phyloP scores from a whole-genome alignment of 2,329 filamentous ascomycete species.

The Basipetospora chlamydospora region DNA sequence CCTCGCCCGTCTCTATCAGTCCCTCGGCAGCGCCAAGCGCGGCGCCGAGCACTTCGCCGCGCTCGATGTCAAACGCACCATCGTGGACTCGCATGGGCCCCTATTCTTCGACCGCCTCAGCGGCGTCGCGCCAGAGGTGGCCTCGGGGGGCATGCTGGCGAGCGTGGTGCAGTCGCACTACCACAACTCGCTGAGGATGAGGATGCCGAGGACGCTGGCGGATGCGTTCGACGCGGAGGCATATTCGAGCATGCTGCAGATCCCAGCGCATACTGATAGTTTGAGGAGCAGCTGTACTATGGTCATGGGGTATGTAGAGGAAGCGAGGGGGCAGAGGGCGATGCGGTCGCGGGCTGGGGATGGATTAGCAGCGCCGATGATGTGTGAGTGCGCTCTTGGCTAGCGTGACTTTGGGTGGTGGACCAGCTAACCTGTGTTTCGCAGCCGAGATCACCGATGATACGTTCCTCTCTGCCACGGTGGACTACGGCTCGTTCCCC shows the following conservation, averaged over 20 bases:
- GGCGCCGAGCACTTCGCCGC: constrained; percentile 33
- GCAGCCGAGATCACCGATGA: constrained; percentile 27
- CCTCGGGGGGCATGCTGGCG: constrained; percentile 16
- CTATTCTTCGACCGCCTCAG: constrained; percentile 42
- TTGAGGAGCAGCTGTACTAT: constrained; percentile 36
- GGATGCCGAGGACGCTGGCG: constrained; percentile 24
- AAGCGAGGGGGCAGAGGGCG: constrained; percentile 29
- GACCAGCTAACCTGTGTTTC: not conserved
- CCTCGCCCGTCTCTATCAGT: constrained; percentile 34
- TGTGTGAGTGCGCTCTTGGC: constrained; percentile 23
- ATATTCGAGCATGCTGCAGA: constrained; percentile 34
- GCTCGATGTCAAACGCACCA: constrained; percentile 40
- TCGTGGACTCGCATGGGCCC: constrained; percentile 40
- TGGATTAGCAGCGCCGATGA: constrained; percentile 28
- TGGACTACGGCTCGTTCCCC: constrained; percentile 39
- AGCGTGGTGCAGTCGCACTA: constrained; percentile 30
- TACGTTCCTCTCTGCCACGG: constrained; percentile 24
- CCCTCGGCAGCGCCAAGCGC: constrained; percentile 32
- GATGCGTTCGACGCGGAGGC: constrained; percentile 35
- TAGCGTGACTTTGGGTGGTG: not conserved
- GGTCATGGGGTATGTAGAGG: constrained; percentile 37
- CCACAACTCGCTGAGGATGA: constrained; percentile 27
- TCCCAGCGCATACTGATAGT: constrained; percentile 27
- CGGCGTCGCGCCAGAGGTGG: constrained; percentile 21
- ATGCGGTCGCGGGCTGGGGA: constrained; percentile 25